Evolutionary conservation across 2,329 filamentous ascomycete species (phyloP), one percentile per base, ranked within the genome.

Genomic region (Atkinsonella hypoxylon): DNA sequence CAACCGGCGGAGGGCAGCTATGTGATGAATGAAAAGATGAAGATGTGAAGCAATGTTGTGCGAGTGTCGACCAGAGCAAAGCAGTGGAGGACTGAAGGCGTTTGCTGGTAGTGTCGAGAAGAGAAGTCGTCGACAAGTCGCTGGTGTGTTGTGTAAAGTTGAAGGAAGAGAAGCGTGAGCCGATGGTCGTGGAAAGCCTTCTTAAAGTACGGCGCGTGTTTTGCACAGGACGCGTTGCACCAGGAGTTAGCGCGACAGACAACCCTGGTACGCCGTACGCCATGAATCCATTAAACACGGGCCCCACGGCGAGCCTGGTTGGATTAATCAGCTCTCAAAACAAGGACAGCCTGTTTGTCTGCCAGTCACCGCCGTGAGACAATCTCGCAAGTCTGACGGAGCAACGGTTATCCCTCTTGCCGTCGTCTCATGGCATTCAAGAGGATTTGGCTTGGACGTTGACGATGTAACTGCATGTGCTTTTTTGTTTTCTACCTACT

Each of bases 161-260:
- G 51, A 56, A 47, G 53, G 48, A 52, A 53, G 55, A 51, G 51
- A 55, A 36, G 54, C 48, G 52, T 54, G 51, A 30, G 39, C 34
- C 39, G 45, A 36, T 20, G 51, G 47, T 49, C 58, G 58, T 51
- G 56, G 55, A 56, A 58, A 57, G 59, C 57, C 67, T 66, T 51
- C 52, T 69, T 68, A 69, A 26, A 64, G 63, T 61, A 54, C 61
- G 57, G 49, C 64, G 64, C 64, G 64, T 67, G 57, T 59, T 54
- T 47, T 53, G 56, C 51, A 65, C 32, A 36, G 34, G 4, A 51
- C 64, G 64, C 63, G 63, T 54, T 38, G 61, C 61, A 57, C 63
- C 62, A 62, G 58, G 49, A 42, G 40, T 44, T 64, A 66, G 63
- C 64, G 63, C 61, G 63, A 58, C 60, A 62, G 26, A 26, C 26